Evolutionary conservation across 1,139 yeast species (phyloP), one percentile per base, ranked within the genome.

Genomic region (Suhomyces terraborum): DNA sequence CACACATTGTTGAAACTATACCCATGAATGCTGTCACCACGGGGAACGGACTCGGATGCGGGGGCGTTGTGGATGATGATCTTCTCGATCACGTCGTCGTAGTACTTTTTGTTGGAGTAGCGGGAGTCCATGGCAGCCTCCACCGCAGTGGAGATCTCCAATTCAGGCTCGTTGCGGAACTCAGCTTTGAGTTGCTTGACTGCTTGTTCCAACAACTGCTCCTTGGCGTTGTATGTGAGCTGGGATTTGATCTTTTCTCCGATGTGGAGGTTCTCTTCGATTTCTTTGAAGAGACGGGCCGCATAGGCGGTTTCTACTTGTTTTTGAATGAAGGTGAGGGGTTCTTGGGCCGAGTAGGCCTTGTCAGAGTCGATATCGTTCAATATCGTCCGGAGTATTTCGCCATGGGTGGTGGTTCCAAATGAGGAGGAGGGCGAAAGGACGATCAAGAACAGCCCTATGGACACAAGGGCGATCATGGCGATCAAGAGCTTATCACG

Each of bases 61-160:
- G 53, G 53, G 8, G 42, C 45, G 14, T 47, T 43, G n/a, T 38
- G 39, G 22, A 47, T 17, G 16, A 47, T 42, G 16, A 48, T 35
- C 4, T 26, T 34, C 24, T 47, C 53, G 20, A 47, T 30, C 19
- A 48, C 20, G 24, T 42, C 45, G 20, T 45, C 49, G 25, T 36
- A 50, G 32, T 45, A 47, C 1, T 44, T 32, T 24, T 39, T 38
- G 12, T 40, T 43, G 35, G 40, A 36, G 33, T 43, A 49, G 24
- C 41, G 42, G 5, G 36, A 32, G 8, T 24, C 31, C 33, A 47
- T 38, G 8, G 43, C 39, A n/a, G 36, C 36, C 17, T 47, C 46
- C 17, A 49, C 42, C 27, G 39, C 40, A 3, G 41, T 41, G 9
- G 18, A 23, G 7, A 40, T n/a, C 8, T 38, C 29, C 9, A 42